Conservation (phyloP, 371 early-diverging fungal genomes). For the Mortierella sp. region DNA sequence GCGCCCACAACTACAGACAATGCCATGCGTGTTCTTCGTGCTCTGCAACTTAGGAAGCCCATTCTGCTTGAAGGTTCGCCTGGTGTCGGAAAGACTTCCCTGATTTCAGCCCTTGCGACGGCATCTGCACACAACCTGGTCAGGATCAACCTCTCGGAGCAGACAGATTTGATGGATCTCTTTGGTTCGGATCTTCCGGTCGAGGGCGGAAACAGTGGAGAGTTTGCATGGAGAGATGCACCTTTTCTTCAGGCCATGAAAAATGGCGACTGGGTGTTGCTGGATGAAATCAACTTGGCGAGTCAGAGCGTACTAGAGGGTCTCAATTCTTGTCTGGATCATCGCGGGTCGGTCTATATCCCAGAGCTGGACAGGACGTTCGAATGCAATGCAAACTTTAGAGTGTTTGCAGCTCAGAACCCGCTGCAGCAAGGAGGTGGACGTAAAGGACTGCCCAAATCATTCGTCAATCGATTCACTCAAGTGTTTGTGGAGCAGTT, state of each 20-base stretch:
- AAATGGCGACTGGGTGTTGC: slow-evolving; percentile 96
- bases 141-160: slow-evolving; percentile 98
- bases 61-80: slow-evolving; percentile 98
- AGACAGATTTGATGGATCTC: slow-evolving; percentile 99
- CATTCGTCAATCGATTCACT: slow-evolving; percentile 98
- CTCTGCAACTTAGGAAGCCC: slow-evolving; percentile 92
- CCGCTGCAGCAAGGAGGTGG: slow-evolving; percentile 98
- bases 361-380: slow-evolving; percentile 93
- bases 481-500: slow-evolving; percentile 93
- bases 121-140: slow-evolving; percentile 86
- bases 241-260: slow-evolving; percentile 97
- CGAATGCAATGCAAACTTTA: slow-evolving; percentile 82
- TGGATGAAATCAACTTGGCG: slow-evolving; percentile 99
- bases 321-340: slow-evolving; percentile 98
- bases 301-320: slow-evolving; percentile 99
- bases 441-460: slow-evolving; percentile 98
- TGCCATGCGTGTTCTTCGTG: slow-evolving; percentile 93
- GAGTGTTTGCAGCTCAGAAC: slow-evolving; percentile 99
- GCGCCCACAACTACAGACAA: slow-evolving; percentile 94
- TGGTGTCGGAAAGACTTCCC: slow-evolving; percentile 97
- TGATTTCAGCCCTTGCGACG: slow-evolving; percentile 89
- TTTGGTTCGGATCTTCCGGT: slow-evolving; percentile 98
- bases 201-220: slow-evolving; percentile 86
- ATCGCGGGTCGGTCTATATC: slow-evolving; percentile 95
- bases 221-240: slow-evolving; percentile 97